Evolutionary conservation across 306 rosid genomes (phyloP), one percentile per base, ranked within the genome.

Genomic region (Quercus robur): DNA sequence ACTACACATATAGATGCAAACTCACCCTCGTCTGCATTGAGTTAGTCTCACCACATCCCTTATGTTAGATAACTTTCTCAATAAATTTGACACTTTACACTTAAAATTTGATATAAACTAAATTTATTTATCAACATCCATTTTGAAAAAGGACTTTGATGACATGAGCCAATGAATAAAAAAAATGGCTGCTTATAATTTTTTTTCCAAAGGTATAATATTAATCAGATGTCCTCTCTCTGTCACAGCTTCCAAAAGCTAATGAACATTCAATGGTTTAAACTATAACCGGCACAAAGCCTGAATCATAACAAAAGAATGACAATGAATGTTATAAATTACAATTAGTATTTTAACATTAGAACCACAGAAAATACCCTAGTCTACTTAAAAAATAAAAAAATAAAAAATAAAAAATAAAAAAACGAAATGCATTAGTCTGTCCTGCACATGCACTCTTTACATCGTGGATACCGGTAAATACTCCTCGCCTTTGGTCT

Each of bases 401-500:
- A 38, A 38, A 38, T 1, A 2, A 38, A 2, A 41, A 41, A 35
- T n/a, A 38, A 38, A 38, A 38, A 38, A 38, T 1, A 2, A 38
- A 2, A 41, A 41, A 35, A 41, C 2, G 46, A 41, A 73, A 58
- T 28, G 19, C 79, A 75, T 88, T 78, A 88, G 21, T 85, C 80
- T 74, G 82, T 85, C 86, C 85, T 83, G 90, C 99, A 91, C 99
- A 95, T 95, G 83, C 98, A 95, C 78, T 91, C 94, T 77, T 87
- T 87, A 84, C 98, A 95, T 82, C 98, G 81, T 28, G 99, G 99
- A 84, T 93, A 93, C 78, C 99, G 86, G 87, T 89, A 95, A 80
- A 93, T 55, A 78, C 99, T 95, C 84, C 99, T 91, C n/a, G 86
- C 99, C 83, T 80, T 95, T 1, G 99, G 99, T 85, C 97, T 90